Percentiles rank a stretch among this genome's conserved stretches.
Conservation (phyloP, 225 moss, liverwort and hornwort genomes). For the Polytrichum formosum region DNA sequence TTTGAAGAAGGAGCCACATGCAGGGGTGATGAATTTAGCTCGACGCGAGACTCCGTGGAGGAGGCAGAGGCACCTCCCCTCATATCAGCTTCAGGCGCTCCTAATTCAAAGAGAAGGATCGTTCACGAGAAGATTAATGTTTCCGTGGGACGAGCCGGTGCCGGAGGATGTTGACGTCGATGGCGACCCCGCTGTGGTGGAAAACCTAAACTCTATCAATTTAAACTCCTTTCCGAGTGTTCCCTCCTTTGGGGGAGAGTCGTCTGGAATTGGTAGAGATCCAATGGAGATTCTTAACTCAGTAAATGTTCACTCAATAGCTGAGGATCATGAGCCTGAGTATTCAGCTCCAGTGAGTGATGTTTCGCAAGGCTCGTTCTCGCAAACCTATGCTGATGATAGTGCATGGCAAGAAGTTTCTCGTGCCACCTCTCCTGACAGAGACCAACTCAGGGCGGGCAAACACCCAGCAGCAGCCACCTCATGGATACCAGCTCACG, state of each 20-base stretch:
- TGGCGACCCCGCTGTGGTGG: constrained; percentile 23
- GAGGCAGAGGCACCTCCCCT: too few relatives aligned
- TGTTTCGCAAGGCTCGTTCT: constrained; percentile 25
- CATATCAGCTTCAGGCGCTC: not conserved
- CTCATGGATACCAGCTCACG: not conserved
- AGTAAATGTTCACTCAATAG: not conserved
- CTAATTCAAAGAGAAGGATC: not conserved
- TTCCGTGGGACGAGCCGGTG: not conserved
- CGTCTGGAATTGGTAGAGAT: constrained; percentile 31
- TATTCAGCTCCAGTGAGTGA: constrained; percentile 23
- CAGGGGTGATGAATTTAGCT: too few relatives aligned
- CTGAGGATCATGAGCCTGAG: too few relatives aligned
- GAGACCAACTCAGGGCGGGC: constrained; percentile 16
- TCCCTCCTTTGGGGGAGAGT: constrained; percentile 35
- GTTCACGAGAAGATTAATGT: not conserved
- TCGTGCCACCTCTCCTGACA: constrained; percentile 28
- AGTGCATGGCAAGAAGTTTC: constrained; percentile 4
- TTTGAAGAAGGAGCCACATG: not conserved
- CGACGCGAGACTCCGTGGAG: too few relatives aligned
- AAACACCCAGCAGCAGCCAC: constrained; percentile 8
- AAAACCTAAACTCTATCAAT: constrained; percentile 19
- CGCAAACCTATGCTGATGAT: constrained; percentile 6
- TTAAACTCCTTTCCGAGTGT: constrained; percentile 25
- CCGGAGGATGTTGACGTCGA: constrained; percentile 16
- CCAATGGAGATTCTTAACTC: constrained; percentile 25